Conservation (phyloP, 2,329 filamentous ascomycete species). For the Drechmeria coniospora region DNA sequence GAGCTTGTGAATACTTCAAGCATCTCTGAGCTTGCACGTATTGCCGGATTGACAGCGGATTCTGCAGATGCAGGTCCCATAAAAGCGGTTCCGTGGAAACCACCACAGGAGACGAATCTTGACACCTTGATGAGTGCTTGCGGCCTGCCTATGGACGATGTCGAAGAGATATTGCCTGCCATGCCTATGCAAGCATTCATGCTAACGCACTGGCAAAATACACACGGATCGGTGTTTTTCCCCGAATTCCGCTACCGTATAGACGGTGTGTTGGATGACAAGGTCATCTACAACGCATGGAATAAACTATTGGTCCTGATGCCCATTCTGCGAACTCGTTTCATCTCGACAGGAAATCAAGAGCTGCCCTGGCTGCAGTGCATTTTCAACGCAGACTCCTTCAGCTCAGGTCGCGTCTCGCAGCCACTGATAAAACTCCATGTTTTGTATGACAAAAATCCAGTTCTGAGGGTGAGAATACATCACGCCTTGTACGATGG, state of each 20-base stretch:
- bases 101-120: slow-evolving; percentile 23
- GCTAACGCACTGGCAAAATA: slow-evolving; percentile 60
- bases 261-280: slow-evolving; percentile 18
- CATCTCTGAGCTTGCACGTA: slow-evolving; percentile 44
- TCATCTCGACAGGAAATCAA: slow-evolving; percentile 34
- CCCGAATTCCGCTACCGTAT: slow-evolving; percentile 52
- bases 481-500: slow-evolving; percentile 87
- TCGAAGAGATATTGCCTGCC: slow-evolving; percentile 49
- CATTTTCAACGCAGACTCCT: slow-evolving; percentile 21
- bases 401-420: background rate
- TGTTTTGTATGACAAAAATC: slow-evolving; percentile 3
- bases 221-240: slow-evolving; percentile 53
- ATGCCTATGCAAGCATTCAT: slow-evolving; percentile 70
- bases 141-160: slow-evolving; percentile 24
- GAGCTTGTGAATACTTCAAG: slow-evolving; percentile 54
- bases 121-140: slow-evolving; percentile 20
- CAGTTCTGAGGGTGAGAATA: slow-evolving; percentile 31
- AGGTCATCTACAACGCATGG: slow-evolving; percentile 45
- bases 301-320: slow-evolving; percentile 33
- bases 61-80: background rate
- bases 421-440: slow-evolving; percentile 12
- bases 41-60: slow-evolving; percentile 3
- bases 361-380: slow-evolving; percentile 47
- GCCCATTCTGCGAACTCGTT: slow-evolving; percentile 53
- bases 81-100: slow-evolving; percentile 7